A percentile compares a stretch with the other conserved stretches of the same genome.
phyloP scores from a whole-genome alignment of 2,329 filamentous ascomycete species.

The Pseudogymnoascus destructans region DNA sequence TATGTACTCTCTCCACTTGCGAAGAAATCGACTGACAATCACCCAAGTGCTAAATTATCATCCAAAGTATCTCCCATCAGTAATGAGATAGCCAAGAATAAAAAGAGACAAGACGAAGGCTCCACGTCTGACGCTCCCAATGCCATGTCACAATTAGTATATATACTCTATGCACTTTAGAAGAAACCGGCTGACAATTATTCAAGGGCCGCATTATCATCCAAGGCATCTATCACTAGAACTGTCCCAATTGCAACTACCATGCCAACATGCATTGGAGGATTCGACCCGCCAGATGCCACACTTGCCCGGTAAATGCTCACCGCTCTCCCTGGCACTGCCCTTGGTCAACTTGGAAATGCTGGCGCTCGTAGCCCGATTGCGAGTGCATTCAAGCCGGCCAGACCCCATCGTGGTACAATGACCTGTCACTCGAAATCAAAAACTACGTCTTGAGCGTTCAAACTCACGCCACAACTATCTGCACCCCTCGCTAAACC shows the following conservation, averaged over 20 bases:
- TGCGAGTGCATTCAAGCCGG: conserved; percentile 3
- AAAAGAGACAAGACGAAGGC: background rate
- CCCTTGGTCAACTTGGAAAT: background rate
- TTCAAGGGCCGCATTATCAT: background rate
- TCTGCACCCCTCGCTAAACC: background rate
- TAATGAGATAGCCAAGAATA: background rate
- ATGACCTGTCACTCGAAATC: background rate
- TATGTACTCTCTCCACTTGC: background rate
- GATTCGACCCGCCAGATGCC: background rate
- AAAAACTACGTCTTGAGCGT: background rate
- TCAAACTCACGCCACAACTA: background rate
- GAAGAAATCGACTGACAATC: background rate
- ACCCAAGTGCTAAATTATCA: background rate
- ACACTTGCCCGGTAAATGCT: background rate
- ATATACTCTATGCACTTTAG: background rate
- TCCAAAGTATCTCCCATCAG: background rate
- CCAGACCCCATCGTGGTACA: background rate
- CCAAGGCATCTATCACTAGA: background rate
- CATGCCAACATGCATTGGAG: background rate
- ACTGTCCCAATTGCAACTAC: background rate
- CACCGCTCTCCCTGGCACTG: background rate
- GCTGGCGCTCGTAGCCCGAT: background rate
- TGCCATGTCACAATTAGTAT: background rate
- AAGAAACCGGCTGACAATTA: background rate
- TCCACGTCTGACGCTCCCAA: background rate